These are phyloP conservation scores for Penicillium coffeae DNA, from an alignment of 495 filamentous ascomycete genomes.

Conservation along the genomic window DNA sequence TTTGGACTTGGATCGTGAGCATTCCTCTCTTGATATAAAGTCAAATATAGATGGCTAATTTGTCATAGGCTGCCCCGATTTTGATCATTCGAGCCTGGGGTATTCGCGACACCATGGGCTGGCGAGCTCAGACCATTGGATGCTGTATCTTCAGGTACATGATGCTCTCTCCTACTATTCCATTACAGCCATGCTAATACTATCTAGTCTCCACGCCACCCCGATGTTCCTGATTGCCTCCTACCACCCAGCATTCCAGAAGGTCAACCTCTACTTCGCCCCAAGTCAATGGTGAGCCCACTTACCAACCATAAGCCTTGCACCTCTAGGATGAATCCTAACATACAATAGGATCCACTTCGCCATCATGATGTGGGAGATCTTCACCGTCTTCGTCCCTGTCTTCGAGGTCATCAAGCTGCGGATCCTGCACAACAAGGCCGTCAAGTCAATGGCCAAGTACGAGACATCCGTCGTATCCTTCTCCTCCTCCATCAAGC, in stretches of 20 bases:
- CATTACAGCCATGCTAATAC: not conserved
- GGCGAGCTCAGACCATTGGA: conserved; percentile 9
- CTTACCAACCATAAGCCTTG: no score
- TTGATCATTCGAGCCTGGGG: conserved; percentile 4
- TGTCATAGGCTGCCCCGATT: conserved; percentile 10
- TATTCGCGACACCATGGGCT: conserved; percentile 11
- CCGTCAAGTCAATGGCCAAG: not conserved
- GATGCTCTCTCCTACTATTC: not conserved
- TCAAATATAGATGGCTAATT: no score
- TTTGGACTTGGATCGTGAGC: conserved; percentile 14
- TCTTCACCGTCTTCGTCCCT: conserved; percentile 11
- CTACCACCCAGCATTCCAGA: conserved; percentile 6
- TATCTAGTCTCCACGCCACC: conserved; percentile 9
- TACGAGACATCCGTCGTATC: no score
- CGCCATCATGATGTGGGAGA: conserved; percentile 8
- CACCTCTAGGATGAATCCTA: no score
- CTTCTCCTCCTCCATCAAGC: no score
- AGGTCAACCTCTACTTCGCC: conserved; percentile 6
- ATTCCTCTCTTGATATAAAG: not conserved
- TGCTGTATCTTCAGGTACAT: conserved; percentile 8
- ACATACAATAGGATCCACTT: conserved; percentile 5
- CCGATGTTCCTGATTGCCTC: conserved; percentile 9
- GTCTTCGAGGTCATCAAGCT: conserved; percentile 5
- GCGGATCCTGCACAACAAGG: conserved; percentile 1
- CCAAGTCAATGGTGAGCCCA: conserved; percentile 9